A percentile compares a stretch with the other conserved stretches of the same genome.
phyloP scores from a whole-genome alignment of 345 rosid species.

The Anastatica hierochuntica region DNA sequence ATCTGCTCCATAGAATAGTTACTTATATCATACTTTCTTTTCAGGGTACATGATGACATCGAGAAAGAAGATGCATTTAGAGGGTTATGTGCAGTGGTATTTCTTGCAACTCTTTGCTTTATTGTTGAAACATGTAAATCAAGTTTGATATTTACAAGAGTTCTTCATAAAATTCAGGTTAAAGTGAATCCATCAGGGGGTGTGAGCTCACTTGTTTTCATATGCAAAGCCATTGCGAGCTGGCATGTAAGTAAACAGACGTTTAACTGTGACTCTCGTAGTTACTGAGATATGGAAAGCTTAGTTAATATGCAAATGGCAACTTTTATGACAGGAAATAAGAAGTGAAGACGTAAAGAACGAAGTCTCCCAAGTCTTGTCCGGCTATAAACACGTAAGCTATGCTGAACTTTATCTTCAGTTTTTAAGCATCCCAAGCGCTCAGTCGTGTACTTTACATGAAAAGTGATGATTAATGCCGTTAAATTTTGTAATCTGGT shows the following conservation, averaged over 20 bases:
- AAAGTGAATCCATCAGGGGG: slow-evolving; percentile 89
- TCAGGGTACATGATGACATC: slow-evolving; percentile 90
- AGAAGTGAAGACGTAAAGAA: slow-evolving; percentile 69
- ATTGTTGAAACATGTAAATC: neutral
- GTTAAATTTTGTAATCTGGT: neutral
- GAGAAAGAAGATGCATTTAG: slow-evolving; percentile 98
- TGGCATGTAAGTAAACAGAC: slow-evolving; percentile 67
- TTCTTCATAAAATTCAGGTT: slow-evolving; percentile 38
- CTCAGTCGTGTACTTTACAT: neutral
- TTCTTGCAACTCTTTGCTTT: neutral
- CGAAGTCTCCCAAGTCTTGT: slow-evolving; percentile 85
- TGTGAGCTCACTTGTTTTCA: slow-evolving; percentile 69
- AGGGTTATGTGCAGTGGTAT: slow-evolving; percentile 94
- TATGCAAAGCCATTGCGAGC: slow-evolving; percentile 92
- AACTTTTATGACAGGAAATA: slow-evolving; percentile 48
- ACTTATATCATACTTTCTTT: slow-evolving; percentile 8
- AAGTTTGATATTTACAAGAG: neutral
- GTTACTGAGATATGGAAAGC: neutral
- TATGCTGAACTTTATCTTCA: neutral
- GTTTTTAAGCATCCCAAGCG: neutral
- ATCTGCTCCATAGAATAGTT: neutral
- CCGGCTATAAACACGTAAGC: slow-evolving; percentile 80
- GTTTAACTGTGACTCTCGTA: neutral
- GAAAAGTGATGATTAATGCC: neutral
- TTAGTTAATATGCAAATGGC: neutral